Evolutionary conservation across 2,329 filamentous ascomycete species (phyloP), one percentile per base, ranked within the genome.

Genomic region (Arthroderma sp.): DNA sequence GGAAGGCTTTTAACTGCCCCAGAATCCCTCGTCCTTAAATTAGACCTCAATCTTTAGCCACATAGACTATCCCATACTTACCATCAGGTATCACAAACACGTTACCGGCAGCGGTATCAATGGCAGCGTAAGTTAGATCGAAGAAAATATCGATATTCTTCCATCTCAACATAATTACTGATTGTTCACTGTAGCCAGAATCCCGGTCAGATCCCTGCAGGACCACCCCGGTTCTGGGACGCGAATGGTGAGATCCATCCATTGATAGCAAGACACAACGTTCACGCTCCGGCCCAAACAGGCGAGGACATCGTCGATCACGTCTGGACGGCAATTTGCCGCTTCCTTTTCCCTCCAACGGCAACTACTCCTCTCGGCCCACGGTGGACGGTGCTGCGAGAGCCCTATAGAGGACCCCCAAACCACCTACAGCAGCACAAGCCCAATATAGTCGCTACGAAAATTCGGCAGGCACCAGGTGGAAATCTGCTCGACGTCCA

Each of bases 291-390:
- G 9, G 11, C 2, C 2, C 32, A 11, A 9, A 9, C 32, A 34
- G 32, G 32, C 32, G 39, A 30, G 31, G 39, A 41, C 31, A 41
- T 41, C 10, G 22, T 41, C n/a, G 39, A 41, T 28, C 39, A 41
- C 31, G 3, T 30, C 15, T 41, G 39, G 39, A 28, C 22, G 4
- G 39, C 4, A 6, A 41, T 41, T 8, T 41, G 39, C 22, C 22
- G 6, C 5, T 8, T 30, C 6, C 31, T 29, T 28, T 41, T 41
- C 28, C 39, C 39, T 8, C 5, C n/a, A 29, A 30, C 22, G n/a
- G 39, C 39, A 22, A 41, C 39, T 4, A 31, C 39, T 7, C 15
- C 29, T 5, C 3, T n/a, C 3, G 39, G 39, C 39, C 39, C 3
- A 3, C 29, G 39, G 31, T 41, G 39, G 39, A 9, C 39, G 3